phyloP scores from a whole-genome alignment of 352 stramenopile species.

The Globisporangium heterothallicum region DNA sequence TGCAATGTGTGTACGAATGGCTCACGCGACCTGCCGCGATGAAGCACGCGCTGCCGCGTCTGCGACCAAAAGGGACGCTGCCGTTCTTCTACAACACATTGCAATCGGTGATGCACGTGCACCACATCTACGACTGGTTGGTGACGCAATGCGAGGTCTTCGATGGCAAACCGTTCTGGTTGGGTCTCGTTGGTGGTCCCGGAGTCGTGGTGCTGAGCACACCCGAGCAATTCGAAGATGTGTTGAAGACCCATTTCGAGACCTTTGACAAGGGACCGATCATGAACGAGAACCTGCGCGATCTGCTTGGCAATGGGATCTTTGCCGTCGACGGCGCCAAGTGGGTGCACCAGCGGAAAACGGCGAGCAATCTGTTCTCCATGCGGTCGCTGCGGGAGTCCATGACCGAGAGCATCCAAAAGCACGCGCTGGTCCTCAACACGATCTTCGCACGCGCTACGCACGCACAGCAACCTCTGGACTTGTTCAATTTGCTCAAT shows the following conservation, averaged over 20 bases:
- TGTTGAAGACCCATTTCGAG: slow-evolving; percentile 21
- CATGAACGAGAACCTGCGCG: slow-evolving; percentile 15
- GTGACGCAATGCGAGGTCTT: slow-evolving; percentile 4
- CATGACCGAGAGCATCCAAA: slow-evolving; percentile 14
- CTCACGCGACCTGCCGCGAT: slow-evolving; percentile 1
- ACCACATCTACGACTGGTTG: slow-evolving; percentile 12
- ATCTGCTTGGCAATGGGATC: slow-evolving; percentile 18
- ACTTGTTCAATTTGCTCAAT: slow-evolving; percentile 7
- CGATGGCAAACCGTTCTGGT: slow-evolving; percentile 5
- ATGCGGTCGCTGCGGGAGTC: slow-evolving; percentile 12
- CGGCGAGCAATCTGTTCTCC: slow-evolving; percentile 15
- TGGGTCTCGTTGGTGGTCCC: slow-evolving; percentile 4
- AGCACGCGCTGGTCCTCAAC: slow-evolving; percentile 9
- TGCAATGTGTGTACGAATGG: slow-evolving; percentile 6
- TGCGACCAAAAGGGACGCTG: slow-evolving; percentile 9
- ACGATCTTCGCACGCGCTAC: slow-evolving; percentile 3
- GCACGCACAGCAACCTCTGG: neutral
- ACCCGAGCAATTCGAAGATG: slow-evolving; percentile 18
- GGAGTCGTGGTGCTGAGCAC: slow-evolving; percentile 9
- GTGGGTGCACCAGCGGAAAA: slow-evolving; percentile 21
- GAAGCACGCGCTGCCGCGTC: slow-evolving; percentile 4
- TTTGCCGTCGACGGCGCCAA: slow-evolving; percentile 15
- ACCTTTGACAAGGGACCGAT: slow-evolving; percentile 17
- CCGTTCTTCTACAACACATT: slow-evolving; percentile 16
- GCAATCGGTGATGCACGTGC: slow-evolving; percentile 5